These are phyloP conservation scores for Nephelium lappaceum DNA, from an alignment of 345 rosid species.

Conservation along the genomic window DNA sequence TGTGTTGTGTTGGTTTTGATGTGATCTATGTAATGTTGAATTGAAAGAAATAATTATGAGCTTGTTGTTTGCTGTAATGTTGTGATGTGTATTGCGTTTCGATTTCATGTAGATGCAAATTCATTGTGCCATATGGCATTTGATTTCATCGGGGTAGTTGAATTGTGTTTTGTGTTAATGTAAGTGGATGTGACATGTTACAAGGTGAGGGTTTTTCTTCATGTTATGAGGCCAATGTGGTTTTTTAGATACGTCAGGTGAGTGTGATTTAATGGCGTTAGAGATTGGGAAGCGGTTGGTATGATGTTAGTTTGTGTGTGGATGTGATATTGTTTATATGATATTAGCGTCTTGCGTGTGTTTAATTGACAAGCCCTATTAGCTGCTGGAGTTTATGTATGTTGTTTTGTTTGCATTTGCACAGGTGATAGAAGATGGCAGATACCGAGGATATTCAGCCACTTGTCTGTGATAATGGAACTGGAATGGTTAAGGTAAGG, in stretches of 20 bases:
- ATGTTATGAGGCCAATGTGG: background rate
- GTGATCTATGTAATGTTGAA: background rate
- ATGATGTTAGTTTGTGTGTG: background rate
- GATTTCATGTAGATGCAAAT: too few species aligned
- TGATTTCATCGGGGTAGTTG: too few species aligned
- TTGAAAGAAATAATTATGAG: background rate
- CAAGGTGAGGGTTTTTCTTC: background rate
- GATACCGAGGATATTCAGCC: slow-evolving; percentile 70
- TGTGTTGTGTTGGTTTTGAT: background rate
- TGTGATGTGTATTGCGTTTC: background rate
- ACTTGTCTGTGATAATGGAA: slow-evolving; percentile 66
- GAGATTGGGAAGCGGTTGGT: background rate
- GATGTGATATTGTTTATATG: background rate
- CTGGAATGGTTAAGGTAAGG: slow-evolving; percentile 68
- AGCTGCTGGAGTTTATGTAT: background rate
- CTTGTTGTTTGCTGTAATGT: background rate
- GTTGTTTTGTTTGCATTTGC: background rate
- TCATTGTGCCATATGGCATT: too few species aligned
- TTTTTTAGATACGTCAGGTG: background rate
- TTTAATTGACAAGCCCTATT: slow-evolving; percentile 1
- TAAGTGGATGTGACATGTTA: too few species aligned
- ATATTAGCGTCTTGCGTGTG: background rate
- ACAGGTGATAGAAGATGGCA: slow-evolving; percentile 47
- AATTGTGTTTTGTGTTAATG: too few species aligned
- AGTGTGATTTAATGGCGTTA: background rate